phyloP scores from a whole-genome alignment of 2,329 filamentous ascomycete species.

The Calonectria crousiana region DNA sequence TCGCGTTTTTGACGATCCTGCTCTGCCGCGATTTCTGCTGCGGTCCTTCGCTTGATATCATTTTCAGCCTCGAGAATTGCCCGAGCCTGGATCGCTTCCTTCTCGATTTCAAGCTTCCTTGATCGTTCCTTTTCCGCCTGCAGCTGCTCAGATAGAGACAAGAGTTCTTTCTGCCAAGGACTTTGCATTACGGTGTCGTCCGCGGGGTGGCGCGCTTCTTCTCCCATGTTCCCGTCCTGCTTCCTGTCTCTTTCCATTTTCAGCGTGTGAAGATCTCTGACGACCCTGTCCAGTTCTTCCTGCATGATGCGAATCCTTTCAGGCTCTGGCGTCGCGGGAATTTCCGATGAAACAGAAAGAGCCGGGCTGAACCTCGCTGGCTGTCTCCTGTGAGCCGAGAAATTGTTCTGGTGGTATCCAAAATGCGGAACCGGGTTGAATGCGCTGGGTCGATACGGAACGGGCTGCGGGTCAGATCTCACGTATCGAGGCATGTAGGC shows the following conservation, averaged over 20 bases:
- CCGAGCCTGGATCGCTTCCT: neutral
- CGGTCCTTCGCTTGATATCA: neutral
- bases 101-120: neutral
- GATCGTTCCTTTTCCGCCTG: conserved; percentile 1
- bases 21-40: neutral
- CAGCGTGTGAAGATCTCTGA: neutral
- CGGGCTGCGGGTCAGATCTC: neutral
- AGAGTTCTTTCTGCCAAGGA: neutral
- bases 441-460: neutral
- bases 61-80: neutral
- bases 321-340: neutral
- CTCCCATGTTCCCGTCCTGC: neutral
- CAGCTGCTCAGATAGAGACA: neutral
- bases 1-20: neutral
- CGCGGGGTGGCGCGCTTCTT: neutral
- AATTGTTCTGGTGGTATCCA: neutral
- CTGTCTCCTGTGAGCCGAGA: neutral
- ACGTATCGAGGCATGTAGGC: neutral
- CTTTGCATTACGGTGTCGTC: neutral
- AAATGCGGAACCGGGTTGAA: neutral
- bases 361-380: neutral
- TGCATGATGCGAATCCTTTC: neutral
- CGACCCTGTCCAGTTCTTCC: neutral
- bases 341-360: neutral
- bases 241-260: neutral